Percentiles rank a stretch among this genome's conserved stretches.
phyloP scores from a whole-genome alignment of 2,329 filamentous ascomycete genomes.

The Alternaria sp. region DNA sequence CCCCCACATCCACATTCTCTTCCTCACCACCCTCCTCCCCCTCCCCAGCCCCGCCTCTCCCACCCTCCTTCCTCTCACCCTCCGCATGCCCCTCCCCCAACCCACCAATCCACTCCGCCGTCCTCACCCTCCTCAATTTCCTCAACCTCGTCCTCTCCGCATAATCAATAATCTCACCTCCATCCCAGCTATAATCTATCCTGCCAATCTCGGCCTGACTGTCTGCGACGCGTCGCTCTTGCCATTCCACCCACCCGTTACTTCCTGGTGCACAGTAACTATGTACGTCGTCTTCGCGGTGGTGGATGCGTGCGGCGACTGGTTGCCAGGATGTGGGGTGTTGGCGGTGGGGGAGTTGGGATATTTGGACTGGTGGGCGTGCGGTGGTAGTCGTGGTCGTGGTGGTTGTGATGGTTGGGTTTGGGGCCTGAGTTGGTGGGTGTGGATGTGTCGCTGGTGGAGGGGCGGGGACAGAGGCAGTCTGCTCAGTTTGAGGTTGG shows the following conservation, averaged over 20 bases:
- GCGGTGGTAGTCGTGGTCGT: background rate
- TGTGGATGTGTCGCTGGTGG: too few relatives aligned
- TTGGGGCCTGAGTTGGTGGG: background rate
- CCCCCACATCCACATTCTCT: background rate
- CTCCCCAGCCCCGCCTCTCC: background rate
- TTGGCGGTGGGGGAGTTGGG: background rate
- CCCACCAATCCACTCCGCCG: background rate
- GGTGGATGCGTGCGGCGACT: background rate
- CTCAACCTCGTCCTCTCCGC: background rate
- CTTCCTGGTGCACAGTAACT: background rate
- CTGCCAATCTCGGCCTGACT: background rate
- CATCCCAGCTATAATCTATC: conserved; percentile 1
- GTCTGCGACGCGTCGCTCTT: background rate
- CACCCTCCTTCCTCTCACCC: background rate
- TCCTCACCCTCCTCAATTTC: background rate
- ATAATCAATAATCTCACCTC: background rate
- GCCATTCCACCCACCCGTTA: background rate
- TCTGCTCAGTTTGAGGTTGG: background rate
- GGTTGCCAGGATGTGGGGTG: background rate
- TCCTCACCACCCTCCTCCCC: background rate
- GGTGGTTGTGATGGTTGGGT: background rate
- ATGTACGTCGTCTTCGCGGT: background rate
- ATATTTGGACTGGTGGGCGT: background rate
- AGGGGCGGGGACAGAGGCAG: background rate
- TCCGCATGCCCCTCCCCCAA: background rate